Conservation (phyloP, 78 protist genomes). For the Fonticula alba region DNA sequence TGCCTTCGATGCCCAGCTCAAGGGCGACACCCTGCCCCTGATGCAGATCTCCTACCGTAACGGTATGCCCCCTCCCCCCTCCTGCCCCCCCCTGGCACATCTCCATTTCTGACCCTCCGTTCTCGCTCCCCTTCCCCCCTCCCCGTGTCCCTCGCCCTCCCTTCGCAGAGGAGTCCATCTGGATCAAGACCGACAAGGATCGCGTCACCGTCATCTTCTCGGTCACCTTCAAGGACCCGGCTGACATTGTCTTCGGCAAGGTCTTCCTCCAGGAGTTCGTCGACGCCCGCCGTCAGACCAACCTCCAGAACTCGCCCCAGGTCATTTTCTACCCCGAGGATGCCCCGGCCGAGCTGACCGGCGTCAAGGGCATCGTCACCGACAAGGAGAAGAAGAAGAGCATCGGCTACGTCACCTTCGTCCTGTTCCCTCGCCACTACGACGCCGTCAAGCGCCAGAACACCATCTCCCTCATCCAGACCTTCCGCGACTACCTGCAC, state of each 20-base stretch:
- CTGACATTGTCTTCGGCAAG: conserved; percentile 44
- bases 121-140: no score
- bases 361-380: conserved; percentile 23
- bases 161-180: conserved; percentile 35
- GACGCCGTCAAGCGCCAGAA: conserved; percentile 11
- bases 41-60: conserved; percentile 31
- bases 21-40: conserved; percentile 12
- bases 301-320: conserved; percentile 2
- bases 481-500: conserved; percentile 74
- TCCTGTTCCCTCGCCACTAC: conserved; percentile 34
- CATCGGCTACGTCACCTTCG: conserved; percentile 58
- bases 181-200: conserved; percentile 39
- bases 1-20: conserved; percentile 1
- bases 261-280: conserved; percentile 41
- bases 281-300: not conserved
- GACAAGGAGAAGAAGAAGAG: conserved; percentile 12
- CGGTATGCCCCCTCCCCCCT: no score
- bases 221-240: conserved; percentile 41
- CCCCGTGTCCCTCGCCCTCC: no score
- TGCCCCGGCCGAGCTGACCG: conserved; percentile 36
- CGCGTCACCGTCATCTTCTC: conserved; percentile 47
- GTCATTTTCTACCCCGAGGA: conserved; percentile 31
- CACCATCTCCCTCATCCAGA: conserved; percentile 40
- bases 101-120: no score
- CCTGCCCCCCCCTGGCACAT: no score